These are phyloP conservation scores for Termitomyces sp. DNA, from an alignment of 768 basidiomycete genomes.

Conservation along the genomic window DNA sequence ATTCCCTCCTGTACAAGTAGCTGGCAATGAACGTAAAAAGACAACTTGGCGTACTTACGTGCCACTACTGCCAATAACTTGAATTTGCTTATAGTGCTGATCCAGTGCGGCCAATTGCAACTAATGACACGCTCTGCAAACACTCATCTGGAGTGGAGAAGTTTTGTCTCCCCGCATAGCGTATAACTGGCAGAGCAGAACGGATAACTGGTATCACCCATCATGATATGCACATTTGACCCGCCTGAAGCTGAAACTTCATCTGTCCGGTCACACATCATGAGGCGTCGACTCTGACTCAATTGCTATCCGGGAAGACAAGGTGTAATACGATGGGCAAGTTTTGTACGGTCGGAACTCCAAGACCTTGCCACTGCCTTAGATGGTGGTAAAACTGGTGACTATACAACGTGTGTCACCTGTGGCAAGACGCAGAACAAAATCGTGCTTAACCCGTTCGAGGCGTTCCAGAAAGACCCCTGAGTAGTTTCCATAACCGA, in stretches of 20 bases:
- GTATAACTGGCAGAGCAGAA: not conserved
- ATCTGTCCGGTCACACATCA: not conserved
- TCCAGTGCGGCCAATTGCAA: not conserved
- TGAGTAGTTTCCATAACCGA: not conserved
- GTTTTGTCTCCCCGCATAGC: not conserved
- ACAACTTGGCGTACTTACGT: not conserved
- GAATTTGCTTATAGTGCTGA: not conserved
- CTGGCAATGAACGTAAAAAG: not conserved
- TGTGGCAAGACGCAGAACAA: not conserved
- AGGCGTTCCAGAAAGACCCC: not conserved
- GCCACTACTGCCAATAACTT: not conserved
- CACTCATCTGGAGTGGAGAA: not conserved
- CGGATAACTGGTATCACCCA: not conserved
- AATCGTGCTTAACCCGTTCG: not conserved
- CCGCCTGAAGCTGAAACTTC: not conserved
- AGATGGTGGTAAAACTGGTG: not conserved
- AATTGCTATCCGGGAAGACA: not conserved
- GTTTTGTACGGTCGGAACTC: not conserved
- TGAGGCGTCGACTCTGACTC: not conserved
- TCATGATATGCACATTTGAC: not conserved
- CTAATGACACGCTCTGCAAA: not conserved
- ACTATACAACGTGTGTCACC: not conserved
- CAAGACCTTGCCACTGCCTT: not conserved
- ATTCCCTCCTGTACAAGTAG: not conserved
- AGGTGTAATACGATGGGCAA: not conserved